phyloP scores from a whole-genome alignment of 495 filamentous ascomycete species.

The Rhizodiscina lignyota region DNA sequence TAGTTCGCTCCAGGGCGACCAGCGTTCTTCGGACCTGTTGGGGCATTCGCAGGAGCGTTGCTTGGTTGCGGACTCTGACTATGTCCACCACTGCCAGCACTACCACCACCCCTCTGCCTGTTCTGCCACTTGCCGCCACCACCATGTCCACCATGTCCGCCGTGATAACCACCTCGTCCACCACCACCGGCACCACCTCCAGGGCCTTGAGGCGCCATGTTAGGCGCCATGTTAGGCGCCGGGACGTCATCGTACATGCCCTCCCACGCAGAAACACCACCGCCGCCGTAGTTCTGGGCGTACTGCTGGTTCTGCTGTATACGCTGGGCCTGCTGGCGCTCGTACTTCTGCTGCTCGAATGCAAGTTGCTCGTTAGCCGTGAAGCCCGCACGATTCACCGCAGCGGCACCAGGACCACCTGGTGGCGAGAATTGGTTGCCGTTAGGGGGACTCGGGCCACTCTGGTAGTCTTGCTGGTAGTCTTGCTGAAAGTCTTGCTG shows the following conservation, averaged over 20 bases:
- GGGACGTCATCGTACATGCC: slow-evolving; percentile 99
- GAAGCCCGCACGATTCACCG: slow-evolving; percentile 23
- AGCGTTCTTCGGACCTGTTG: slow-evolving; percentile 91
- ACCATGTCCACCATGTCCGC: slow-evolving; percentile 12
- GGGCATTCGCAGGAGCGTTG: slow-evolving; percentile 81
- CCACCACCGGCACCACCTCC: slow-evolving; percentile 34
- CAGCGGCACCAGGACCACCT: neutral
- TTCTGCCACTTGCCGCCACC: slow-evolving; percentile 6
- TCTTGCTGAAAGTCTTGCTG: too few species aligned
- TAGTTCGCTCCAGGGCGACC: slow-evolving; percentile 90
- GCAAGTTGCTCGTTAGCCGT: slow-evolving; percentile 62
- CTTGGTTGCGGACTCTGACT: slow-evolving; percentile 26
- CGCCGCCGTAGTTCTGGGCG: slow-evolving; percentile 18
- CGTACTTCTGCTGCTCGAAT: slow-evolving; percentile 81
- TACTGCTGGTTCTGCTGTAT: slow-evolving; percentile 17
- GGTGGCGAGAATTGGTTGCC: neutral
- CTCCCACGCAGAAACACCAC: slow-evolving; percentile 75
- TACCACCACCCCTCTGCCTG: slow-evolving; percentile 18
- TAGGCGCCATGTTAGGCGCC: slow-evolving; percentile 68
- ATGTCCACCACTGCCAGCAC: slow-evolving; percentile 25
- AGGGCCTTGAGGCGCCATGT: slow-evolving; percentile 35
- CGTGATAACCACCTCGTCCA: slow-evolving; percentile 5
- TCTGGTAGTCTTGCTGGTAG: too few species aligned
- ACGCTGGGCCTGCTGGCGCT: slow-evolving; percentile 45
- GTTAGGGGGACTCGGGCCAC: neutral